phyloP scores from a whole-genome alignment of 352 stramenopile genomes.

The Pythium vanterpoolii region DNA sequence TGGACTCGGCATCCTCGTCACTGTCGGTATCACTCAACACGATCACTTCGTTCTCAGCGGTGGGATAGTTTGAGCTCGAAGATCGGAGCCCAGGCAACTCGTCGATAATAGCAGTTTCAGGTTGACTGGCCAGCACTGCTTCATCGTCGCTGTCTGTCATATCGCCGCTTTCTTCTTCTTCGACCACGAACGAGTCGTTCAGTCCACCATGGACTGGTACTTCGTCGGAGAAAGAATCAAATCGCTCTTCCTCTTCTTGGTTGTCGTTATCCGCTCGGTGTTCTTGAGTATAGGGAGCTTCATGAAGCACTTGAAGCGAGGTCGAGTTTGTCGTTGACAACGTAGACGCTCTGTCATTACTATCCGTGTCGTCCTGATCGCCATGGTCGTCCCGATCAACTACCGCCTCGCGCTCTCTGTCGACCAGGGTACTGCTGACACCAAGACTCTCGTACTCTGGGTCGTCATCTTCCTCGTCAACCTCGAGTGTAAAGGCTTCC shows the following conservation, averaged over 20 bases:
- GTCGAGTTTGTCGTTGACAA: not conserved
- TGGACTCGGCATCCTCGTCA: not conserved
- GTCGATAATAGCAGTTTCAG: not conserved
- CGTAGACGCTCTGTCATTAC: not conserved
- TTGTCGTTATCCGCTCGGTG: not conserved
- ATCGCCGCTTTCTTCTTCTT: not conserved
- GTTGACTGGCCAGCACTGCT: not conserved
- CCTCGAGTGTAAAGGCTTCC: slow-evolving; percentile 9
- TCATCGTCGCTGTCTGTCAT: slow-evolving; percentile 14
- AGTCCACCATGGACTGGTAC: not conserved
- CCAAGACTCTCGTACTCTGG: slow-evolving; percentile 10
- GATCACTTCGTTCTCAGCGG: not conserved
- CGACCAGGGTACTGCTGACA: not conserved
- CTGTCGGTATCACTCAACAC: slow-evolving; percentile 12
- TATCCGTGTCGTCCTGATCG: not conserved
- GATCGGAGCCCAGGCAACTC: not conserved
- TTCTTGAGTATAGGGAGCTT: not conserved
- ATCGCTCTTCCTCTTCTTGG: not conserved
- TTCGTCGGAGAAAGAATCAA: not conserved
- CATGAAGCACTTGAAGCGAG: not conserved
- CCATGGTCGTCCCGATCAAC: not conserved
- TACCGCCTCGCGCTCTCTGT: not conserved
- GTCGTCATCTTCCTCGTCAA: not conserved
- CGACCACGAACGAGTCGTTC: slow-evolving; percentile 3
- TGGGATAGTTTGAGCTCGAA: not conserved